Base-by-base conservation (phyloP, 768 basidiomycete species). In the Cystobasidium ongulense region DNA sequence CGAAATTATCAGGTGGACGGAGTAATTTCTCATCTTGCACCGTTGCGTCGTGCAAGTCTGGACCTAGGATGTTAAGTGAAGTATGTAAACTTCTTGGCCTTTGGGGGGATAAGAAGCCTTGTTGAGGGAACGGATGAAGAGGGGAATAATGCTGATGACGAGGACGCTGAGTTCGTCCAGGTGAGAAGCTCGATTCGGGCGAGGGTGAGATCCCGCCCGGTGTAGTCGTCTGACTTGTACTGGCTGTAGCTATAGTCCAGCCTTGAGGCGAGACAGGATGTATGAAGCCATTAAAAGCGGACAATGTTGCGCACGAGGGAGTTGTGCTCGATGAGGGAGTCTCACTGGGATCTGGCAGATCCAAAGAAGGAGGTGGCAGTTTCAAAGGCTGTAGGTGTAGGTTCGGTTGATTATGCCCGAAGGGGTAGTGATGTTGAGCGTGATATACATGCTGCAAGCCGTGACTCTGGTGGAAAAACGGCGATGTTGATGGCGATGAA, bases 1-100 rank as follows among this genome's bases (percentile, higher is more conserved):
- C 77, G 66, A 82, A 82, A 77, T 83, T 82, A 57, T 82, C 81
- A 3, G 82, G 82, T 11, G 81, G 81, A 11, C 43, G n/a, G 3
- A 71, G n/a, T 21, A 59, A 57, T 5, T 1, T 23, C 27, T 18
- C 66, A 35, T 39, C 29, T 33, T 63, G 52, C 17, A n/a, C 38
- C n/a, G 35, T 21, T 23, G 27, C 35, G 23, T 63, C 39, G n/a
- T 17, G 27, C n/a, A 43, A 52, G 21, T 33, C 35, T 65, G 59
- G 70, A 7, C 23, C 38, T 41, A 52, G 35, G 11, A 64, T 27
- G 39, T 41, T 27, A 38, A 46, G 63, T 3, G 41, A 64, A 3
- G 63, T 46, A 25, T 38, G 25, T 3, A 64, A 25, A 27, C 57
- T 35, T 29, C 29, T 27, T 13, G 66, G 10, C 18, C 66, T 5